A percentile compares a stretch with the other conserved stretches of the same genome.
Conservation (phyloP, 2,329 filamentous ascomycete species). For the Xylogone sp. region DNA sequence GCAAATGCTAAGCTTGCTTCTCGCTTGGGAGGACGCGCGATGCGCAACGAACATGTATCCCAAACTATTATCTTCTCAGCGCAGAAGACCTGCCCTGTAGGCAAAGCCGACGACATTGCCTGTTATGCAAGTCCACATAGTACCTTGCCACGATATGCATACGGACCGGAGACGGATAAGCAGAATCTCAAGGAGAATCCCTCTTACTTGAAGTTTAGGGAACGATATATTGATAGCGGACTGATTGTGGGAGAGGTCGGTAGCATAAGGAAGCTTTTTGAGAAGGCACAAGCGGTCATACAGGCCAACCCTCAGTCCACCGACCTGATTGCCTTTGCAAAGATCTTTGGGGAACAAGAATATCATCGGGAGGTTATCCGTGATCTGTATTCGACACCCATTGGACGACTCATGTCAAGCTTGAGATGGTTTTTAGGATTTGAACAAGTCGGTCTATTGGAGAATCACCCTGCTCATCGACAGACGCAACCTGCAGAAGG, state of each 20-base stretch:
- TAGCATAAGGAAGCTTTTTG: background rate
- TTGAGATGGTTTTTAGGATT: conserved; percentile 1
- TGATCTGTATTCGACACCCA: conserved; percentile 3
- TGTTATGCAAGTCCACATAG: background rate
- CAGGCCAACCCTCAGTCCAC: background rate
- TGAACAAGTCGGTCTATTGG: background rate
- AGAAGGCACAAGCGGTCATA: background rate
- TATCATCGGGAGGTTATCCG: background rate
- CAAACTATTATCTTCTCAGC: background rate
- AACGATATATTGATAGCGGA: conserved; percentile 13
- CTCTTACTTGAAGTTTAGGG: conserved; percentile 6
- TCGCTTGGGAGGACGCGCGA: background rate
- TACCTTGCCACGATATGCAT: background rate
- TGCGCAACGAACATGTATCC: background rate
- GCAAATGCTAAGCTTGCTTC: conserved; percentile 9
- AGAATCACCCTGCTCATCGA: background rate
- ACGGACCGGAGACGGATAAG: background rate
- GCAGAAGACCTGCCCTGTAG: background rate
- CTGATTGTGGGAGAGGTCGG: conserved; percentile 12
- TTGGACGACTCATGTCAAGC: conserved; percentile 3
- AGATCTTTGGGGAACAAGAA: background rate
- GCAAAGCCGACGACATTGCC: background rate
- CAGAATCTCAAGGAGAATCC: too few species aligned
- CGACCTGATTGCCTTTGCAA: background rate
- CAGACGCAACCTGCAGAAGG: background rate